Percentiles rank a stretch among this genome's conserved stretches.
These are phyloP conservation scores for Fusarium sp. DNA, from an alignment of 2,329 filamentous ascomycete genomes.

Conservation along the genomic window DNA sequence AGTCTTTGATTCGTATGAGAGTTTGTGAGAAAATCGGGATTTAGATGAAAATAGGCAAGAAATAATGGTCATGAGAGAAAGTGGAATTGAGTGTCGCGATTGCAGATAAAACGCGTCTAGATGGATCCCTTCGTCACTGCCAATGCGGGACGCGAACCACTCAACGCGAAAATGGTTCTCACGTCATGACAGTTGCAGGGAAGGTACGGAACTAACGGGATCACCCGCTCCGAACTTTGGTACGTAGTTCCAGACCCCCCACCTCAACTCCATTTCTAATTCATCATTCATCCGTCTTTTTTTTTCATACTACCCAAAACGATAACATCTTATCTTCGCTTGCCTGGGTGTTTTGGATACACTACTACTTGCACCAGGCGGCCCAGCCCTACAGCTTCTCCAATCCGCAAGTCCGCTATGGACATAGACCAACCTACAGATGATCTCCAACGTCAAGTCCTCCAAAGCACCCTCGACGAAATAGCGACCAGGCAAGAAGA, in stretches of 20 bases:
- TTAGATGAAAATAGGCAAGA: neutral
- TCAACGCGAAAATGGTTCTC: constrained; percentile 40
- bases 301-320: neutral
- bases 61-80: constrained; percentile 12
- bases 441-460: constrained; percentile 55
- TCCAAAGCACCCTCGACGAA: constrained; percentile 60
- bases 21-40: neutral
- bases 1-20: neutral
- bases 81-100: constrained; percentile 34
- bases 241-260: constrained; percentile 3
- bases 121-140: neutral
- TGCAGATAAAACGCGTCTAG: constrained; percentile 31
- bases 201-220: constrained; percentile 12
- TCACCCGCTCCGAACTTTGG: constrained; percentile 4
- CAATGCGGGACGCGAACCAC: constrained; percentile 40
- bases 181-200: constrained; percentile 36
- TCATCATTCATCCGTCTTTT: constrained; percentile 4
- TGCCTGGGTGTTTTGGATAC: neutral
- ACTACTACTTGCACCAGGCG: neutral
- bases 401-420: constrained; percentile 3
- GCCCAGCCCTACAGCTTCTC: neutral
- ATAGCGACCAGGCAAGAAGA: constrained; percentile 48
- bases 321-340: neutral
- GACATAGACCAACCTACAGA: constrained; percentile 43
- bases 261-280: constrained; percentile 11